These are phyloP conservation scores for Hypholoma sublateritium DNA, from an alignment of 768 basidiomycete species.

Conservation along the genomic window DNA sequence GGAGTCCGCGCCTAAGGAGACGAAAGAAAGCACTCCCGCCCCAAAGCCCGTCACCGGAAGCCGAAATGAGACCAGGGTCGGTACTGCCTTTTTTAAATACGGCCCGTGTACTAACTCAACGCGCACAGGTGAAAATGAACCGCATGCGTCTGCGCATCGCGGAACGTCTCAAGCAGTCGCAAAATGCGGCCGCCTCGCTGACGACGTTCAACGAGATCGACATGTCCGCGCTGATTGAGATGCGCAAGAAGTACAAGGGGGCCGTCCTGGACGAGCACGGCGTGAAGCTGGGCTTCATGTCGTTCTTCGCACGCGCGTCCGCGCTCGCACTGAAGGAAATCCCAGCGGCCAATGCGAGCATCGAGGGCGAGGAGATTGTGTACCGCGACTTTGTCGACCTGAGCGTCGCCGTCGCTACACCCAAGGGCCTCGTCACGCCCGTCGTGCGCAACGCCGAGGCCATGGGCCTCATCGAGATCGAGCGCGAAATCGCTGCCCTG, in stretches of 20 bases:
- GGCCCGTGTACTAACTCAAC: neutral
- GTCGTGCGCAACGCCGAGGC: slow-evolving; percentile 89
- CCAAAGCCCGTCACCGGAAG: slow-evolving; percentile 41
- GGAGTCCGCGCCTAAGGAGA: slow-evolving; percentile 31
- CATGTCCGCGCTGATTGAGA: slow-evolving; percentile 93
- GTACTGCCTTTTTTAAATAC: slow-evolving; percentile 18
- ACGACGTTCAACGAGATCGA: slow-evolving; percentile 99
- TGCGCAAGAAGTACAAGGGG: slow-evolving; percentile 95
- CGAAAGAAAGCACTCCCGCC: slow-evolving; percentile 26
- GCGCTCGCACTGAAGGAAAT: slow-evolving; percentile 87
- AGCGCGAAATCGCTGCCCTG: slow-evolving; percentile 86
- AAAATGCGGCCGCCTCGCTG: slow-evolving; percentile 93
- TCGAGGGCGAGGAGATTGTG: slow-evolving; percentile 92
- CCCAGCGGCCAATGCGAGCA: slow-evolving; percentile 90
- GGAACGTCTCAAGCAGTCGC: slow-evolving; percentile 96
- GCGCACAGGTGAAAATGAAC: slow-evolving; percentile 91
- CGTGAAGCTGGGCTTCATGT: slow-evolving; percentile 98
- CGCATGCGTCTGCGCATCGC: slow-evolving; percentile 97
- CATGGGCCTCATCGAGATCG: slow-evolving; percentile 87
- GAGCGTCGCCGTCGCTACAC: slow-evolving; percentile 94
- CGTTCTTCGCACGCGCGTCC: slow-evolving; percentile 89
- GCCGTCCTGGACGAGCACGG: slow-evolving; percentile 86
- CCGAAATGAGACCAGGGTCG: slow-evolving; percentile 84
- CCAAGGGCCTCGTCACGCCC: slow-evolving; percentile 96
- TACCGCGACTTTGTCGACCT: slow-evolving; percentile 92